These are phyloP conservation scores for Pichia sporocuriosa DNA, from an alignment of 805 yeast species.

Conservation along the genomic window DNA sequence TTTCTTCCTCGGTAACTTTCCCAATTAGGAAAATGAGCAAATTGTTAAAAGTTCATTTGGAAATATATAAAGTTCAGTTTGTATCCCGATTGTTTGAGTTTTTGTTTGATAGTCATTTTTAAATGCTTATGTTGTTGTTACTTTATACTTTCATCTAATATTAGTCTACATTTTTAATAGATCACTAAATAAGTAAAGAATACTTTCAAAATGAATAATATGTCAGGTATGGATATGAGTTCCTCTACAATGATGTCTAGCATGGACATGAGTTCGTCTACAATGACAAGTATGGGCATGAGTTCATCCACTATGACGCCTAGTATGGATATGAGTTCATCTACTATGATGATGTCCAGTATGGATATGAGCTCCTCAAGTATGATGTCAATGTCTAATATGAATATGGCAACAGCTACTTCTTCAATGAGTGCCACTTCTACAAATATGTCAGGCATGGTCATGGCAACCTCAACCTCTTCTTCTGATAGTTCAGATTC, in stretches of 20 bases:
- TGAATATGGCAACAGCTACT: conserved; percentile 15
- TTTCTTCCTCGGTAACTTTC: conserved; percentile 1
- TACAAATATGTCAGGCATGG: conserved; percentile 15
- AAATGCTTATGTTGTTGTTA: neutral
- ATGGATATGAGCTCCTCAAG: conserved; percentile 15
- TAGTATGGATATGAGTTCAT: neutral
- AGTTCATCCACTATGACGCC: neutral
- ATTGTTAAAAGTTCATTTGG: neutral
- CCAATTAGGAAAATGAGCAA: conserved; percentile 8
- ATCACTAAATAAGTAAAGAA: neutral
- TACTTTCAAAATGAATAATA: neutral
- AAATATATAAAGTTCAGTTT: too few relatives aligned
- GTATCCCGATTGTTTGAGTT: too few relatives aligned
- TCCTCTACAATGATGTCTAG: neutral
- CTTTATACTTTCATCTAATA: neutral
- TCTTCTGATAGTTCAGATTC: conserved; percentile 10
- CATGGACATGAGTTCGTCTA: neutral
- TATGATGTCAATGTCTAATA: conserved; percentile 9
- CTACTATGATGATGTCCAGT: conserved; percentile 6
- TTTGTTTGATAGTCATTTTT: too few relatives aligned
- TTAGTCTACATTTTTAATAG: neutral
- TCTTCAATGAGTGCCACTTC: conserved; percentile 8
- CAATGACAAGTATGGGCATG: neutral
- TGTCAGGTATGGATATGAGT: conserved; percentile 7
- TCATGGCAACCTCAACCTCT: conserved; percentile 15